These are phyloP conservation scores for Carallia brachiata DNA, from an alignment of 345 rosid genomes.

Conservation along the genomic window DNA sequence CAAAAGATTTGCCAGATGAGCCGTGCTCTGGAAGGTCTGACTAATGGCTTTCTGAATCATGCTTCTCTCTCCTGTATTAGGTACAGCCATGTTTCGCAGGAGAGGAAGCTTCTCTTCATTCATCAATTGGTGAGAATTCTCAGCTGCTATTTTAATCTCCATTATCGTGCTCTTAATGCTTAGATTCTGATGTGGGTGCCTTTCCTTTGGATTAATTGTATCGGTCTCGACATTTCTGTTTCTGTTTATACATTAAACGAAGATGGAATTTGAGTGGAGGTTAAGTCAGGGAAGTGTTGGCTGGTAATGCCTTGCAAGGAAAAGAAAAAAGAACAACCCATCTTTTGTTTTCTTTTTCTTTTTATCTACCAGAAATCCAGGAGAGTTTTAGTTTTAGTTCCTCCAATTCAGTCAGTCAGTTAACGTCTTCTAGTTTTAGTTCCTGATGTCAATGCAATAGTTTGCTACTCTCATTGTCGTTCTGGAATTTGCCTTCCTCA, in stretches of 20 bases:
- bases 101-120: constrained; percentile 48
- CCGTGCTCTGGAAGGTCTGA: constrained; percentile 85
- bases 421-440: not conserved
- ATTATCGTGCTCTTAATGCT: constrained; percentile 10
- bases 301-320: constrained; percentile 62
- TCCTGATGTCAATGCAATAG: not conserved
- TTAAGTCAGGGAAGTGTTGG: constrained; percentile 25
- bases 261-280: constrained; percentile 34
- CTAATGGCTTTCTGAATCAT: constrained; percentile 69
- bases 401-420: not conserved
- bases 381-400: not conserved
- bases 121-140: constrained; percentile 3
- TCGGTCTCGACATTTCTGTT: not conserved
- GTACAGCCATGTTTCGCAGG: constrained; percentile 30
- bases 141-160: constrained; percentile 47
- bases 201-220: not conserved
- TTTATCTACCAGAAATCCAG: constrained; percentile 1
- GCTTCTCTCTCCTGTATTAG: constrained; percentile 42
- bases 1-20: constrained; percentile 80
- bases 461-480: not conserved
- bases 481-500: no score
- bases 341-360: not conserved
- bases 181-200: not conserved
- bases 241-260: constrained; percentile 8
- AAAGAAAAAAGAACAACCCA: constrained; percentile 27